Evolutionary conservation across 129 eudicot genomes (phyloP).

Genomic region (Pulicaria dysenterica): DNA sequence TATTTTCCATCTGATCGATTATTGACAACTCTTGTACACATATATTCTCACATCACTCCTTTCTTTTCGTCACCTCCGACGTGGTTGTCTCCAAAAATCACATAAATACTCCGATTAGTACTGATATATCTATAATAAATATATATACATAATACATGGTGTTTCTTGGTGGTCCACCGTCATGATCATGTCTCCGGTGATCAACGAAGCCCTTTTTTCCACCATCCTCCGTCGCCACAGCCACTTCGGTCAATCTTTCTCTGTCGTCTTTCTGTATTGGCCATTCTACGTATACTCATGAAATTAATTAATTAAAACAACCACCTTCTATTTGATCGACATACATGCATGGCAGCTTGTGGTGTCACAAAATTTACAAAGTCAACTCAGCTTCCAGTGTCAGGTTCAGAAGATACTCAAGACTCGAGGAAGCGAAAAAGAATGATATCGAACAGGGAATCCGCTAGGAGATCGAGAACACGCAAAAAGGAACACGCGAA

Average conservation of each 20-base stretch:
- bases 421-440: conserved; percentile 60
- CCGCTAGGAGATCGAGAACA: conserved; percentile 72
- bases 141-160: conserved; percentile 34
- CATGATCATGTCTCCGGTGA: conserved; percentile 61
- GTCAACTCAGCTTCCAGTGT: conserved; percentile 28
- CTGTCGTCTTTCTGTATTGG: conserved; percentile 85
- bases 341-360: conserved; percentile 31
- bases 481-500: conserved; percentile 62
- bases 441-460: conserved; percentile 75
- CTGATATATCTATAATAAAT: no score
- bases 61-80: not conserved
- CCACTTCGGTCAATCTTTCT: conserved; percentile 70
- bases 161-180: conserved; percentile 20
- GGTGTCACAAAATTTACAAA: conserved; percentile 36
- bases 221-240: conserved; percentile 47
- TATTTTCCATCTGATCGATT: no score
- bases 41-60: conserved; percentile 17
- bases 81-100: conserved; percentile 5
- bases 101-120: not conserved
- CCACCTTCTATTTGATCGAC: conserved; percentile 16
- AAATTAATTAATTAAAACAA: not conserved
- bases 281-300: conserved; percentile 75
- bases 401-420: conserved; percentile 30
- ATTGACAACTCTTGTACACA: conserved; percentile 13
- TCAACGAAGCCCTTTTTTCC: conserved; percentile 70